A percentile compares a stretch with the other conserved stretches of the same genome.
Conservation (phyloP, 345 rosid species). For the Pistacia vera region DNA sequence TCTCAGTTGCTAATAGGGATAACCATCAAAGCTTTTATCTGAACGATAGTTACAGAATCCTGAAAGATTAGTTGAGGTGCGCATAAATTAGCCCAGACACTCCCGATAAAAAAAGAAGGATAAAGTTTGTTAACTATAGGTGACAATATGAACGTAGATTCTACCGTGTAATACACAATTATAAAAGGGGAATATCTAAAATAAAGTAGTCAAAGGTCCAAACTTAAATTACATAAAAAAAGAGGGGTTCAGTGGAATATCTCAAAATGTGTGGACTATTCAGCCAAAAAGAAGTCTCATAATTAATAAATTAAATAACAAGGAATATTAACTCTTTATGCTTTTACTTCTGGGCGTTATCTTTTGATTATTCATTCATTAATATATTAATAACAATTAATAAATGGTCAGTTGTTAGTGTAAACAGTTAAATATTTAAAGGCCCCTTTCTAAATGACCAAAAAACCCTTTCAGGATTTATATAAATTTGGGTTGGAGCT, state of each 20-base stretch:
- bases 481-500: conserved; percentile 27
- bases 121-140: not conserved
- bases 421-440: not conserved
- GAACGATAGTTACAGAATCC: too few species aligned
- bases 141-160: not conserved
- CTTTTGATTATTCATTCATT: too few species aligned
- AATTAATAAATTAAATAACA: not conserved
- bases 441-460: conserved; percentile 29
- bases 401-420: not conserved
- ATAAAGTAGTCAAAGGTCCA: not conserved
- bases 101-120: too few species aligned
- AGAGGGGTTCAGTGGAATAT: not conserved
- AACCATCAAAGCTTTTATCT: too few species aligned
- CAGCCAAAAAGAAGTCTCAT: not conserved
- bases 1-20: too few species aligned
- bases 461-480: conserved; percentile 33
- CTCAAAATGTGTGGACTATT: not conserved
- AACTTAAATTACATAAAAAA: not conserved
- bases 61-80: too few species aligned
- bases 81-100: too few species aligned
- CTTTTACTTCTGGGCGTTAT: not conserved
- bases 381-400: too few species aligned
- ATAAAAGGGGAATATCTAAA: not conserved
- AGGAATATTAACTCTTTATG: not conserved
- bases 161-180: not conserved